Conservation (phyloP, 2,329 filamentous ascomycete species). For the Juglanconis sp. region DNA sequence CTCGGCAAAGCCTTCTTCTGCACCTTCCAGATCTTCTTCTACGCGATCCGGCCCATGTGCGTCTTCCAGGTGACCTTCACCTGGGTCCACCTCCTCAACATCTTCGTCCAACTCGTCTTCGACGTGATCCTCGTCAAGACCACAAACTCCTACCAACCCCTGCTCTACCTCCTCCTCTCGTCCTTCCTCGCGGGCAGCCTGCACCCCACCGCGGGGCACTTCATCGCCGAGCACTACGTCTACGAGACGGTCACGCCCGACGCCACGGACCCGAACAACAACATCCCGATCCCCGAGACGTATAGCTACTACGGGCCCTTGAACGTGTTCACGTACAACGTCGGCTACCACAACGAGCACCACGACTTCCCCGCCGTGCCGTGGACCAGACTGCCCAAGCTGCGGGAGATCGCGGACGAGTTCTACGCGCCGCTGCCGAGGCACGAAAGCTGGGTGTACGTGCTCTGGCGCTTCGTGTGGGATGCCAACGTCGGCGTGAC, state of each 20-base stretch:
- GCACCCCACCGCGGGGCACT: conserved; percentile 93
- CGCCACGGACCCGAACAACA: conserved; percentile 55
- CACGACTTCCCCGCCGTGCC: conserved; percentile 97
- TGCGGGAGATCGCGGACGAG: conserved; percentile 79
- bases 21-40: conserved; percentile 99
- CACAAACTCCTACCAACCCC: conserved; percentile 55
- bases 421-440: conserved; percentile 87
- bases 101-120: conserved; percentile 72
- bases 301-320: conserved; percentile 95
- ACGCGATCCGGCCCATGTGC: conserved; percentile 92
- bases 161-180: conserved; percentile 82
- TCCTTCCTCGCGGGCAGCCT: conserved; percentile 92
- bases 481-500: conserved; percentile 86
- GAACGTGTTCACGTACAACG: conserved; percentile 93
- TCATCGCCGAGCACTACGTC: conserved; percentile 96
- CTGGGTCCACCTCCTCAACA: conserved; percentile 77
- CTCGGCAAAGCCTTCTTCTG: conserved; percentile 98
- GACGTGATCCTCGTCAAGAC: conserved; percentile 65
- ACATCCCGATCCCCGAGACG: conserved; percentile 78
- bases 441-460: conserved; percentile 87
- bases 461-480: conserved; percentile 93
- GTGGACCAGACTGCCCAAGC: conserved; percentile 78
- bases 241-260: conserved; percentile 61
- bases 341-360: conserved; percentile 97
- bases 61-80: conserved; percentile 89